Conservation (phyloP, 257 asterid genomes). For the Cinchona pubescens region DNA sequence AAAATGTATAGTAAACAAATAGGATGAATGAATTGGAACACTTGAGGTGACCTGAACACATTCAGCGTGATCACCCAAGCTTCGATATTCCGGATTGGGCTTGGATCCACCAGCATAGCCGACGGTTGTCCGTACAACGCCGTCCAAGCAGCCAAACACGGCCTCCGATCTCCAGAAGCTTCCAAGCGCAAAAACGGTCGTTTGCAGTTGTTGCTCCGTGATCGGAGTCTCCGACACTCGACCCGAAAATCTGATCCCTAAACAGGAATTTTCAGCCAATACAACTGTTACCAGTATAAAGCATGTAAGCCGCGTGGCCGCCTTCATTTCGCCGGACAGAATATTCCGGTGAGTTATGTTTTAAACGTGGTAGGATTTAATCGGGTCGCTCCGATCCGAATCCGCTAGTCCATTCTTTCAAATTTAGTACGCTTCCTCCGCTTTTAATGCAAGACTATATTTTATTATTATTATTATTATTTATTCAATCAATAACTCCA, state of each 20-base stretch:
- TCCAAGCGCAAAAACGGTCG: slow-evolving; percentile 83
- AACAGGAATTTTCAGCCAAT: slow-evolving; percentile 26
- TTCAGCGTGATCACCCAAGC: slow-evolving; percentile 89
- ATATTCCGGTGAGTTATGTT: background rate
- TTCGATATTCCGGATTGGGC: slow-evolving; percentile 75
- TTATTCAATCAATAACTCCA: too few species aligned
- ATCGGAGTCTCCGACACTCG: slow-evolving; percentile 38
- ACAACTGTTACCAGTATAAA: slow-evolving; percentile 30
- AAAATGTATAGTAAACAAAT: background rate
- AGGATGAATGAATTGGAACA: too few species aligned
- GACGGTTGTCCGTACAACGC: slow-evolving; percentile 70
- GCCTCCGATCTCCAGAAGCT: slow-evolving; percentile 99
- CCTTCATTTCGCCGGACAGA: slow-evolving; percentile 13
- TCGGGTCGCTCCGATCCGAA: background rate
- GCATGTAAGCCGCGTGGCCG: background rate
- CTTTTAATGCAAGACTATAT: too few species aligned
- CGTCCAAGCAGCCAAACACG: slow-evolving; percentile 78
- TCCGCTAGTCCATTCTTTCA: background rate
- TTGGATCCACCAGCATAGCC: slow-evolving; percentile 88
- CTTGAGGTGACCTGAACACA: slow-evolving; percentile 57
- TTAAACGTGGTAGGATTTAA: too few species aligned
- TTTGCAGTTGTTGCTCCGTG: slow-evolving; percentile 45
- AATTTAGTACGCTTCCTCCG: background rate
- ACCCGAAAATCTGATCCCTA: slow-evolving; percentile 75
- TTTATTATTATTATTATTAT: too few species aligned